Conservation (phyloP, 805 yeast species). For the Candida gorgasii region DNA sequence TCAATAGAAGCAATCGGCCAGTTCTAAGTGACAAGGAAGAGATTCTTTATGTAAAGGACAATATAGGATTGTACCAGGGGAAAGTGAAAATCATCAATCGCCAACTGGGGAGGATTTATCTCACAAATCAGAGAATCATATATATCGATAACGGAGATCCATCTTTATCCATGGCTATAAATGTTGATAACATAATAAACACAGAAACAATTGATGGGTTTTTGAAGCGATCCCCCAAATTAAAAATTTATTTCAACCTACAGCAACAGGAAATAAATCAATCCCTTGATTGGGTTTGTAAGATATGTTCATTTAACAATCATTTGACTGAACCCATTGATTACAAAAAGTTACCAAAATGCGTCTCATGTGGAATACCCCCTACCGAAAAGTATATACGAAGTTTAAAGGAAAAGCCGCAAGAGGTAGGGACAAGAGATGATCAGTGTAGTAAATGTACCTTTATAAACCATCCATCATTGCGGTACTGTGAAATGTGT, state of each 20-base stretch:
- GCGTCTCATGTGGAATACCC: slow-evolving; percentile 42
- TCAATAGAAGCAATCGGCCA: slow-evolving; percentile 42
- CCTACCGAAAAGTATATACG: slow-evolving; percentile 18
- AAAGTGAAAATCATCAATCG: slow-evolving; percentile 59
- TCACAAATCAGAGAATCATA: slow-evolving; percentile 72
- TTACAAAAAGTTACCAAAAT: slow-evolving; percentile 29
- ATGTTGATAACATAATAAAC: slow-evolving; percentile 40
- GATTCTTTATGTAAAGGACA: slow-evolving; percentile 33
- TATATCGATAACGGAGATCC: slow-evolving; percentile 58
- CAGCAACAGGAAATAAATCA: not conserved
- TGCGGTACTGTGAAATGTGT: slow-evolving; percentile 83
- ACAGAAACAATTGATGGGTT: slow-evolving; percentile 54
- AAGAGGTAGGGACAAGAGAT: slow-evolving; percentile 6
- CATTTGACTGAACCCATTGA: slow-evolving; percentile 22
- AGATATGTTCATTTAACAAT: slow-evolving; percentile 82
- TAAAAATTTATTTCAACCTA: slow-evolving; percentile 38
- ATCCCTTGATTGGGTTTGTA: slow-evolving; percentile 71
- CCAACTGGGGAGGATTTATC: slow-evolving; percentile 75
- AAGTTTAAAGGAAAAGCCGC: not conserved
- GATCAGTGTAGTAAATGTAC: slow-evolving; percentile 64
- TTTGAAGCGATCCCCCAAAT: slow-evolving; percentile 75
- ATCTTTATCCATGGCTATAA: slow-evolving; percentile 47
- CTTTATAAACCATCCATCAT: slow-evolving; percentile 77
- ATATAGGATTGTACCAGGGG: slow-evolving; percentile 78
- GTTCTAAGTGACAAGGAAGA: slow-evolving; percentile 33